Evolutionary conservation across 805 yeast species (phyloP), one percentile per base, ranked within the genome.

Genomic region (Cyberlindnera mycetangii): DNA sequence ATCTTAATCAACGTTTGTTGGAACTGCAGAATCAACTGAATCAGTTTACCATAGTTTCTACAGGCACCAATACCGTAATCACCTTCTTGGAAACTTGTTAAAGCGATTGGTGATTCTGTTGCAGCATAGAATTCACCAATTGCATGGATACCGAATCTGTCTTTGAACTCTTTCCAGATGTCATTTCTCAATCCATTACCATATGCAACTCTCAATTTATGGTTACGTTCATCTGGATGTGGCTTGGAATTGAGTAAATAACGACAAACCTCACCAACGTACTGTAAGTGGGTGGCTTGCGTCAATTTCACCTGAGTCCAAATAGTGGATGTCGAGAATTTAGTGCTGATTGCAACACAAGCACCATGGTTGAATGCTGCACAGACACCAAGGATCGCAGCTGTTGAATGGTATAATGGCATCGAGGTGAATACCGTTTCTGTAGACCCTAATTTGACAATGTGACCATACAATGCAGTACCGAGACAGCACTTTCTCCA

Each of bases 341-440:
- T 87, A 51, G 81, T 82, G 21, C 92, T 81, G 19, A 92, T 63
- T 0, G 93, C 85, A 38, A 85, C 78, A 51, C 89, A 78, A 1
- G 85, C 93, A 39, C 96, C 96, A 34, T 67, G 69, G 22, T 75
- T 68, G 38, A 79, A 64, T 0, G 83, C 71, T 1, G 95, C 89
- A 58, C 90, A 72, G 6, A 84, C 79, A 11, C 97, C 97, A 43
- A 90, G 67, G 65, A 89, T 75, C 0, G 96, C 85, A 4, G 97
- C 97, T 0, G 97, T 90, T 1, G 96, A 88, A 64, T 90, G 98
- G 61, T 92, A 90, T 48, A 92, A 69, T 2, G 98, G 98, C 98
- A 90, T 90, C 1, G 96, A 87, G 0, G 96, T 87, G 67, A 85
- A 85, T 9, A 88, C 81, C 11, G 74, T 76, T 14, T 85, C 78